Conservation (phyloP, 331 rosid species). For the Stylosanthes scabra region DNA sequence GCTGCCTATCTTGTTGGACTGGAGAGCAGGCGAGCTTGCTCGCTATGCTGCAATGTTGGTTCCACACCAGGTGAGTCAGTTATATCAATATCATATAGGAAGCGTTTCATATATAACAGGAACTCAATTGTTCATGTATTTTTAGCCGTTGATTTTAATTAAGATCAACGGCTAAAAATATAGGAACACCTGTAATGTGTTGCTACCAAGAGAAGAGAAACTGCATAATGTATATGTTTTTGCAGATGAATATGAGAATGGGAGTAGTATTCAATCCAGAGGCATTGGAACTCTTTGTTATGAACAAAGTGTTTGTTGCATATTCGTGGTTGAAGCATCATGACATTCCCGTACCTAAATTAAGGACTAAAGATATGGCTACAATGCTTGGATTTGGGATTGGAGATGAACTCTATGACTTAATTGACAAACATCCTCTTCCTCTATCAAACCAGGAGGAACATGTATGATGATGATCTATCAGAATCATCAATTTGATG, state of each 20-base stretch:
- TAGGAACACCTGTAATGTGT: too few relatives aligned
- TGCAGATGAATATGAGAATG: slow-evolving; percentile 91
- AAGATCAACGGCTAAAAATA: too few relatives aligned
- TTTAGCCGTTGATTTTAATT: background rate
- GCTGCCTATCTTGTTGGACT: slow-evolving; percentile 86
- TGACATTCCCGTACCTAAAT: slow-evolving; percentile 73
- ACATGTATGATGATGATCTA: too few relatives aligned
- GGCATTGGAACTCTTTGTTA: slow-evolving; percentile 82
- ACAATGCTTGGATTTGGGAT: slow-evolving; percentile 95
- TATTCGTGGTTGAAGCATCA: slow-evolving; percentile 89
- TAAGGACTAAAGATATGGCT: slow-evolving; percentile 88
- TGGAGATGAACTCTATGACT: slow-evolving; percentile 81
- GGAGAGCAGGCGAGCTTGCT: slow-evolving; percentile 97
- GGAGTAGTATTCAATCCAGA: slow-evolving; percentile 95
- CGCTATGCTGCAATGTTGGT: slow-evolving; percentile 96
- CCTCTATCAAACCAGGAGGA: slow-evolving; percentile 22
- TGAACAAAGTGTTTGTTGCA: slow-evolving; percentile 83
- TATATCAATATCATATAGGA: too few relatives aligned
- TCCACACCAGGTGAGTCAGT: slow-evolving; percentile 81
- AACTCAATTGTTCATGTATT: background rate
- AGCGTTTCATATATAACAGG: too few relatives aligned
- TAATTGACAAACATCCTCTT: slow-evolving; percentile 69
- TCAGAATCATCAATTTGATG: too few relatives aligned
- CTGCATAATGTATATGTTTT: background rate
- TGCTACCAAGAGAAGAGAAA: too few relatives aligned